These are phyloP conservation scores for Mycena amicta DNA, from an alignment of 768 basidiomycete genomes.

Conservation along the genomic window DNA sequence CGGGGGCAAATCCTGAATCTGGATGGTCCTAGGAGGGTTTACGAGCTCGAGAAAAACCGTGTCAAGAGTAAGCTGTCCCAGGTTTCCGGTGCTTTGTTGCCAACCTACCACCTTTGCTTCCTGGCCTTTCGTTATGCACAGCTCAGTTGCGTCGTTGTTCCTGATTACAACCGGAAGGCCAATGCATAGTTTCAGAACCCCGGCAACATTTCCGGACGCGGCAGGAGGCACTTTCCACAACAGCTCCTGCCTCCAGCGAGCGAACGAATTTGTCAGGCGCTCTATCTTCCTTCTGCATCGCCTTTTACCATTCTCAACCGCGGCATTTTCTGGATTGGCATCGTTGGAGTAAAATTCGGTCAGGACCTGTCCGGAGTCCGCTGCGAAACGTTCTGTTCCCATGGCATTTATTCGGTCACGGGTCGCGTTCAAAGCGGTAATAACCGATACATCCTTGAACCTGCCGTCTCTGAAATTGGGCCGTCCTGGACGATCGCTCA, in stretches of 20 bases:
- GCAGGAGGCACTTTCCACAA: neutral
- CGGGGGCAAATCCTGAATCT: neutral
- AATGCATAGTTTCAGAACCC: neutral
- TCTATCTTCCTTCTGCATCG: neutral
- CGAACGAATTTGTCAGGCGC: neutral
- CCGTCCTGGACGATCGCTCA: neutral
- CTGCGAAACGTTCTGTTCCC: conserved; percentile 26
- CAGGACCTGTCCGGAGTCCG: conserved; percentile 21
- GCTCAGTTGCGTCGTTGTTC: neutral
- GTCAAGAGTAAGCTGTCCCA: conserved; percentile 21
- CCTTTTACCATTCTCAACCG: neutral
- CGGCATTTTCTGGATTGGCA: neutral
- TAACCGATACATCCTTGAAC: conserved; percentile 31
- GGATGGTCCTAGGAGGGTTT: neutral
- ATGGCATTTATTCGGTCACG: conserved; percentile 31
- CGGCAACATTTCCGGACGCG: neutral
- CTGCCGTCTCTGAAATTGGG: conserved; percentile 12
- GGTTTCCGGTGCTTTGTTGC: neutral
- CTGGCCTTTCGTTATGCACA: conserved; percentile 1
- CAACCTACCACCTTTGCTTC: conserved; percentile 5
- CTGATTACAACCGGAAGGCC: neutral
- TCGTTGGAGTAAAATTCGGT: conserved; percentile 29
- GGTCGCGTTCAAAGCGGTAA: conserved; percentile 27
- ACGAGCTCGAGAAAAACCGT: neutral
- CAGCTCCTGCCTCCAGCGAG: neutral